Conservation (phyloP, 1,284 basidiomycete genomes). For the Leccinum fuscescens region DNA sequence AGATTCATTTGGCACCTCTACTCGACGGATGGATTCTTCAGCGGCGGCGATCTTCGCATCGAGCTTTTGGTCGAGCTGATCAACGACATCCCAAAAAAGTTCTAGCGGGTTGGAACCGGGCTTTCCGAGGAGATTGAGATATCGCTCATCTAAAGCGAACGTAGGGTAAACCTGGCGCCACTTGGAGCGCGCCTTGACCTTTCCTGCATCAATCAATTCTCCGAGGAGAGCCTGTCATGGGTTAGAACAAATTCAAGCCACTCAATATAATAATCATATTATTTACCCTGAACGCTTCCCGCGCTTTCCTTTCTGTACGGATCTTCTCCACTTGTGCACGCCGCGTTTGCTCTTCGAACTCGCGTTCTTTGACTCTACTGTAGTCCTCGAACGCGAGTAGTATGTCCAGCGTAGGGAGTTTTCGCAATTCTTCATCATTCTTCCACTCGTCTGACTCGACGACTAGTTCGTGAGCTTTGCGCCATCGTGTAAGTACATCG, state of each 20-base stretch:
- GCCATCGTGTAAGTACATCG: slow-evolving; percentile 87
- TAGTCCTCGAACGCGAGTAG: slow-evolving; percentile 91
- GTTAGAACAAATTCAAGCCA: slow-evolving; percentile 3
- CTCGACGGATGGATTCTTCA: slow-evolving; percentile 56
- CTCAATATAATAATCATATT: not conserved
- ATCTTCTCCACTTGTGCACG: slow-evolving; percentile 79
- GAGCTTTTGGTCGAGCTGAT: slow-evolving; percentile 81
- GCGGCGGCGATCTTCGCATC: slow-evolving; percentile 71
- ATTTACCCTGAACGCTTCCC: slow-evolving; percentile 81
- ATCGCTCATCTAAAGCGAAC: slow-evolving; percentile 79
- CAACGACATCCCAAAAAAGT: slow-evolving; percentile 93
- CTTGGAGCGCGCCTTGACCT: slow-evolving; percentile 79
- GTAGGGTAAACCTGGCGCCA: slow-evolving; percentile 88
- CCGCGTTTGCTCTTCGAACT: slow-evolving; percentile 82
- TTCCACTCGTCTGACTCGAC: slow-evolving; percentile 77
- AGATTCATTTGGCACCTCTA: slow-evolving; percentile 38
- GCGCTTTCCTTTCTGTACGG: slow-evolving; percentile 76
- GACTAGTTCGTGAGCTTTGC: slow-evolving; percentile 74
- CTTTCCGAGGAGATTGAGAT: slow-evolving; percentile 82
- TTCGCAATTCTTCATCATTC: slow-evolving; percentile 69
- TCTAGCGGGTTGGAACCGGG: slow-evolving; percentile 94
- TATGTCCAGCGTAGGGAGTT: slow-evolving; percentile 85
- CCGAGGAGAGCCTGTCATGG: slow-evolving; percentile 52
- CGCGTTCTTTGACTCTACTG: slow-evolving; percentile 80
- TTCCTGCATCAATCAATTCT: slow-evolving; percentile 63